A percentile compares a stretch with the other conserved stretches of the same genome.
phyloP scores from a whole-genome alignment of 2,329 filamentous ascomycete species.

The Sporothrix variecibatus region DNA sequence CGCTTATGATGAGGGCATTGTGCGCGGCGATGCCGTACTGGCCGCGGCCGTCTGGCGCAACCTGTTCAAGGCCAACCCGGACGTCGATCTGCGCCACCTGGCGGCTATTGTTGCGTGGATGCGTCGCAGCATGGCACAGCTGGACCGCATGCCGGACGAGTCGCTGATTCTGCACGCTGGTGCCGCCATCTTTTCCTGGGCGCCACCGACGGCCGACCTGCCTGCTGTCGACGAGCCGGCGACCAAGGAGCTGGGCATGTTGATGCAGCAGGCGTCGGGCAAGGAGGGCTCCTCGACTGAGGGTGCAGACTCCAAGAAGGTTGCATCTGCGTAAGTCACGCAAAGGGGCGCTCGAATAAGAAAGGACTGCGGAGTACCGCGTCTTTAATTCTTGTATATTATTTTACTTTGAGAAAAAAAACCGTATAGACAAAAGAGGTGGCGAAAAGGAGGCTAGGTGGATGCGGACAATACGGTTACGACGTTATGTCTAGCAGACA shows the following conservation, averaged over 20 bases:
- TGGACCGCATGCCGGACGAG: slow-evolving; percentile 54
- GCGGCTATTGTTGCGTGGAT: slow-evolving; percentile 61
- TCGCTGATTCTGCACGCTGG: slow-evolving; percentile 38
- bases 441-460: not conserved
- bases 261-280: slow-evolving; percentile 33
- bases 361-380: too few relatives aligned
- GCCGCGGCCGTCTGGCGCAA: slow-evolving; percentile 91
- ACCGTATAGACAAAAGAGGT: slow-evolving; percentile 3
- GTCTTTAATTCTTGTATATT: not conserved
- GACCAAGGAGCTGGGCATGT: slow-evolving; percentile 41
- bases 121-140: slow-evolving; percentile 48
- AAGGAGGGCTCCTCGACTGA: not conserved
- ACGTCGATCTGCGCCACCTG: slow-evolving; percentile 53
- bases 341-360: not conserved
- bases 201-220: slow-evolving; percentile 41
- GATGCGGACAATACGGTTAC: not conserved
- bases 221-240: slow-evolving; percentile 45
- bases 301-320: not conserved
- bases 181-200: slow-evolving; percentile 47
- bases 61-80: slow-evolving; percentile 70
- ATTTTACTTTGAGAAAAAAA: not conserved
- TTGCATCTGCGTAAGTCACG: not conserved
- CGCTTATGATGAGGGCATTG: slow-evolving; percentile 80
- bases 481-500: not conserved
- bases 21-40: slow-evolving; percentile 74